A percentile compares a stretch with the other conserved stretches of the same genome.
Evolutionary conservation across 176 grass and related monocot species (phyloP).

Genomic region (Carex myosuroides): DNA sequence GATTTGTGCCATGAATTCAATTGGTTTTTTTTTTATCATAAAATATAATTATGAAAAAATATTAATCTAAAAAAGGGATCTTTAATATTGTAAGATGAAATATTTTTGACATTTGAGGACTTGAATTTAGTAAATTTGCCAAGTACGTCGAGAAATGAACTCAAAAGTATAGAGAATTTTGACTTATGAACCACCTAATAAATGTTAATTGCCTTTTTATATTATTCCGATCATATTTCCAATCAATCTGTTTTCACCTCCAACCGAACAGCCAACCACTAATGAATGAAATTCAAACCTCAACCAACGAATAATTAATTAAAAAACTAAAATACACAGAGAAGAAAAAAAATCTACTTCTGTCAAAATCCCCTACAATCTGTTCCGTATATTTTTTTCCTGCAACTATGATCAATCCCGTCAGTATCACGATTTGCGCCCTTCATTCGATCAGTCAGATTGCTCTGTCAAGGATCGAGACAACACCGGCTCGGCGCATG

Average conservation of each 20-base stretch:
- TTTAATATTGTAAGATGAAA: background rate
- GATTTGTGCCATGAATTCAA: background rate
- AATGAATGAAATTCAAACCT: slow-evolving; percentile 43
- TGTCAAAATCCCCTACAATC: slow-evolving; percentile 4
- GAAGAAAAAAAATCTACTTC: background rate
- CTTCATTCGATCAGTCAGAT: slow-evolving; percentile 43
- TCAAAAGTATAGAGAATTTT: background rate
- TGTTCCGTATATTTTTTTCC: background rate
- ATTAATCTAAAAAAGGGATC: background rate
- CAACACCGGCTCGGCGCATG: slow-evolving; percentile 27
- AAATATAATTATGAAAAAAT: background rate
- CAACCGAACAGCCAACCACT: slow-evolving; percentile 26
- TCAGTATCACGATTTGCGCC: background rate
- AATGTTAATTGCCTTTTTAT: background rate
- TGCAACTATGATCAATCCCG: background rate
- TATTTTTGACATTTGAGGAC: background rate
- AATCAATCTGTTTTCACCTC: slow-evolving; percentile 15
- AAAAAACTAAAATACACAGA: background rate
- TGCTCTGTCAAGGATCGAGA: slow-evolving; percentile 59
- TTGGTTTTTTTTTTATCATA: background rate
- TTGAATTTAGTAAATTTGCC: background rate
- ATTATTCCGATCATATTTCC: slow-evolving; percentile 12
- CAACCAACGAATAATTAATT: slow-evolving; percentile 23
- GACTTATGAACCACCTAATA: background rate
- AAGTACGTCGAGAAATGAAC: background rate